A percentile compares a stretch with the other conserved stretches of the same genome.
These are phyloP conservation scores for Chytriomyces sp. DNA, from an alignment of 192 early-diverging fungal species.

Conservation along the genomic window DNA sequence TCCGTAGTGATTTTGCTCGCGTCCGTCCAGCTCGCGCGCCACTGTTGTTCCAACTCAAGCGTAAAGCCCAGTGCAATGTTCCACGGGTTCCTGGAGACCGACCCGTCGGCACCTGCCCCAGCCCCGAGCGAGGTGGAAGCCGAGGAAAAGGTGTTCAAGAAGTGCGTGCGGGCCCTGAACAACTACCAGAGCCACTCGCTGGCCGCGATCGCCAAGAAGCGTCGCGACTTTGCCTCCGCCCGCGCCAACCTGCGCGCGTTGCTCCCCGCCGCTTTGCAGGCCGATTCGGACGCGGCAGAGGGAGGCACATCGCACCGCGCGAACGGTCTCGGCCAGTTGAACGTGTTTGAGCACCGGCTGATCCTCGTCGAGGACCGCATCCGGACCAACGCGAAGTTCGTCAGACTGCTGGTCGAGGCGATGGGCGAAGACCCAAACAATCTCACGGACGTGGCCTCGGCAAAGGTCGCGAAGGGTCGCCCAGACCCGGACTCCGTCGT, in stretches of 20 bases:
- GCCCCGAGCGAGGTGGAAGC: slow-evolving; percentile 1
- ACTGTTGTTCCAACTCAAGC: no score
- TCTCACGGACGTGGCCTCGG: neutral
- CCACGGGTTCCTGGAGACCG: neutral
- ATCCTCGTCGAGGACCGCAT: slow-evolving; percentile 13
- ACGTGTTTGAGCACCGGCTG: slow-evolving; percentile 11
- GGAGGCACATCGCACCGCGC: no score
- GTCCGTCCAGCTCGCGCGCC: no score
- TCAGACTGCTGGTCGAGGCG: neutral
- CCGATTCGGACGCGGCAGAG: slow-evolving; percentile 27
- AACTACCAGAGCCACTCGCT: slow-evolving; percentile 42
- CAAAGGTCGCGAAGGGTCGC: neutral
- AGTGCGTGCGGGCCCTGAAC: slow-evolving; percentile 41
- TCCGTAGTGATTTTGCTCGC: no score
- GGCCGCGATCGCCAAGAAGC: slow-evolving; percentile 36
- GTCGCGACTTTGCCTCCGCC: slow-evolving; percentile 34
- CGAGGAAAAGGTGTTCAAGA: slow-evolving; percentile 29
- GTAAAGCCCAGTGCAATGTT: no score
- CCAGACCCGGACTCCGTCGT: slow-evolving; percentile 39
- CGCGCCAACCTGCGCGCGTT: slow-evolving; percentile 23
- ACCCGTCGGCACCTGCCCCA: neutral
- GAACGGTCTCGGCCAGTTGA: no score
- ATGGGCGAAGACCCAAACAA: slow-evolving; percentile 10
- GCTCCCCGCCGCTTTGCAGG: slow-evolving; percentile 39
- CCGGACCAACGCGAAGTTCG: slow-evolving; percentile 2